Evolutionary conservation across 2,329 filamentous ascomycete genomes (phyloP).

Genomic region (Fusarium sp.): DNA sequence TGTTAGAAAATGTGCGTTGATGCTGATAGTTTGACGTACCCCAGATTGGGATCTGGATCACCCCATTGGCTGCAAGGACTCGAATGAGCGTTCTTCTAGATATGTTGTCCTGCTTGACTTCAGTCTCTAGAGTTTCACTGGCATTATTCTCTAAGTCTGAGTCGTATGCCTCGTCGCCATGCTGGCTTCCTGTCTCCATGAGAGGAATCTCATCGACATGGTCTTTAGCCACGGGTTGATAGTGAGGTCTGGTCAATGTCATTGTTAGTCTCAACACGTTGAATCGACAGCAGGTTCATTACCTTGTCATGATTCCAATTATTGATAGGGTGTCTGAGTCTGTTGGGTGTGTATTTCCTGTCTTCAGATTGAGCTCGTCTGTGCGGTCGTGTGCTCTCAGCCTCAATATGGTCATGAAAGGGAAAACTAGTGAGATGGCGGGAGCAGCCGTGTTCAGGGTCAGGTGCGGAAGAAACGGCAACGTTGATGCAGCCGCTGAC

Average conservation of each 20-base stretch:
- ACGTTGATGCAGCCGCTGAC: not conserved
- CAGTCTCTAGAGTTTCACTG: not conserved
- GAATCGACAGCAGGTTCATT: not conserved
- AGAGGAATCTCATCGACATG: not conserved
- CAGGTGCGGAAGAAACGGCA: not conserved
- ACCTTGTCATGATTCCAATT: not conserved
- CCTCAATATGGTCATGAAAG: not conserved
- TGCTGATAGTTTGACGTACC: not conserved
- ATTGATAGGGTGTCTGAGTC: too few relatives aligned
- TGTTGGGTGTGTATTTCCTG: too few relatives aligned
- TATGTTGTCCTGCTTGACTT: not conserved
- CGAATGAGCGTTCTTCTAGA: slow-evolving; percentile 1
- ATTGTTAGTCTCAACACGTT: not conserved
- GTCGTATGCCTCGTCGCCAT: not conserved
- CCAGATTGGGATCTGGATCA: slow-evolving; percentile 8
- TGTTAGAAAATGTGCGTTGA: not conserved
- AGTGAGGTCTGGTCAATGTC: not conserved
- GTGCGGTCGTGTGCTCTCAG: not conserved
- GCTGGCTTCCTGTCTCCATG: not conserved
- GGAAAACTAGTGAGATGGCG: not conserved
- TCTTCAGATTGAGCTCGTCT: too few relatives aligned
- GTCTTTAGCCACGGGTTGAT: not conserved
- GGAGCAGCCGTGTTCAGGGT: not conserved
- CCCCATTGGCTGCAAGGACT: not conserved
- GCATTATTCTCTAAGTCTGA: not conserved